Percentiles rank a stretch among this genome's conserved stretches.
Conservation (phyloP, 257 asterid genomes). For the Misopates orontium region DNA sequence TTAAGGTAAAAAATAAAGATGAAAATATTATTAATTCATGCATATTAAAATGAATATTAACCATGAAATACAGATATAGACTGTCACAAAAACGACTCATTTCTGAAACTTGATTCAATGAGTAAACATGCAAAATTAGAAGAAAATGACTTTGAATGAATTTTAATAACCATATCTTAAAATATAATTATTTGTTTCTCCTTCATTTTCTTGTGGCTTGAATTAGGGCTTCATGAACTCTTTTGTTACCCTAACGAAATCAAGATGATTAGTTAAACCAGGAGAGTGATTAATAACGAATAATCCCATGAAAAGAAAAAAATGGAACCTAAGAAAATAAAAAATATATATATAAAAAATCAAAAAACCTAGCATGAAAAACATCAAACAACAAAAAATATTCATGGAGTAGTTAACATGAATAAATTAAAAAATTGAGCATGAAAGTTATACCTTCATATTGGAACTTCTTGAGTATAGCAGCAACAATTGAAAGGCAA, state of each 20-base stretch:
- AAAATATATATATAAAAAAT: no score
- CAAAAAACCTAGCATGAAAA: constrained; percentile 10
- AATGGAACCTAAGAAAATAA: not conserved
- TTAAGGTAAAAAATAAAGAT: not conserved
- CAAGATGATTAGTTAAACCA: not conserved
- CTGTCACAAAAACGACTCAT: not conserved
- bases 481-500: constrained; percentile 54
- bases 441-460: constrained; percentile 37
- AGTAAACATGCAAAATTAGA: not conserved
- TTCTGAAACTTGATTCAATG: not conserved
- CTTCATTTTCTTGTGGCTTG: constrained; percentile 9
- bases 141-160: not conserved
- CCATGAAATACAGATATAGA: not conserved
- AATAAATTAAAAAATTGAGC: not conserved
- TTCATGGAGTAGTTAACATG: no score
- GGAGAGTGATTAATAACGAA: not conserved
- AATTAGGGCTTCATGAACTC: constrained; percentile 5
- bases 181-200: not conserved
- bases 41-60: no score
- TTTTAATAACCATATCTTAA: not conserved
- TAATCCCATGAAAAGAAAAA: not conserved
- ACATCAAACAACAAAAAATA: no score
- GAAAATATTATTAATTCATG: no score
- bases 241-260: constrained; percentile 3
- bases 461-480: constrained; percentile 43